A percentile compares a stretch with the other conserved stretches of the same genome.
Conservation (phyloP, 768 basidiomycete genomes). For the Amanita fuliginea region DNA sequence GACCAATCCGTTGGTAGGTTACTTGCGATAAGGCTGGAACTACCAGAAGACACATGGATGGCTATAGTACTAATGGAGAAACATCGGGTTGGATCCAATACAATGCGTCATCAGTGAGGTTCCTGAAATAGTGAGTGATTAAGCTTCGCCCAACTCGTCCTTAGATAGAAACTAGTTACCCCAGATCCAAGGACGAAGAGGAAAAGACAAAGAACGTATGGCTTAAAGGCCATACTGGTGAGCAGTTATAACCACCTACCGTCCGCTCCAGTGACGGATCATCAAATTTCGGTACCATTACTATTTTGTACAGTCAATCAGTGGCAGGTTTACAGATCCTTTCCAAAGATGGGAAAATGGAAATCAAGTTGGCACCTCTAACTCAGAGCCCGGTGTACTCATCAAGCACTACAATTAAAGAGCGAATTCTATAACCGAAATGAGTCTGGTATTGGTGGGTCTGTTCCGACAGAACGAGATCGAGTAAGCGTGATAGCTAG, state of each 20-base stretch:
- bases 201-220: slow-evolving; percentile 41
- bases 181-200: slow-evolving; percentile 38
- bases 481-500: too few species aligned
- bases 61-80: slow-evolving; percentile 28
- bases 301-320: slow-evolving; percentile 52
- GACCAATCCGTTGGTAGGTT: slow-evolving; percentile 19
- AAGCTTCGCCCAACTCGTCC: neutral
- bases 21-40: slow-evolving; percentile 38
- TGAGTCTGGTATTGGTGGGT: too few species aligned
- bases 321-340: slow-evolving; percentile 45
- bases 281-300: slow-evolving; percentile 37
- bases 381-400: too few species aligned
- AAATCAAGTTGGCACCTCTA: too few species aligned
- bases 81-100: slow-evolving; percentile 18
- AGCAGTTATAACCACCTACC: neutral
- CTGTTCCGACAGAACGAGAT: too few species aligned
- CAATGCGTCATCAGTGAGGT: slow-evolving; percentile 38
- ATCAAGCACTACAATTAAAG: too few species aligned
- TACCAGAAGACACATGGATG: slow-evolving; percentile 46
- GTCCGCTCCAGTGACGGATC: neutral
- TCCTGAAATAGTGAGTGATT: slow-evolving; percentile 51
- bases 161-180: slow-evolving; percentile 25
- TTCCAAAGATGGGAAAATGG: slow-evolving; percentile 39
- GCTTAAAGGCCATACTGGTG: slow-evolving; percentile 52
- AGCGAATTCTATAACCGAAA: too few species aligned